These are phyloP conservation scores for Cercospora sesami DNA, from an alignment of 2,329 filamentous ascomycete genomes.

Conservation along the genomic window DNA sequence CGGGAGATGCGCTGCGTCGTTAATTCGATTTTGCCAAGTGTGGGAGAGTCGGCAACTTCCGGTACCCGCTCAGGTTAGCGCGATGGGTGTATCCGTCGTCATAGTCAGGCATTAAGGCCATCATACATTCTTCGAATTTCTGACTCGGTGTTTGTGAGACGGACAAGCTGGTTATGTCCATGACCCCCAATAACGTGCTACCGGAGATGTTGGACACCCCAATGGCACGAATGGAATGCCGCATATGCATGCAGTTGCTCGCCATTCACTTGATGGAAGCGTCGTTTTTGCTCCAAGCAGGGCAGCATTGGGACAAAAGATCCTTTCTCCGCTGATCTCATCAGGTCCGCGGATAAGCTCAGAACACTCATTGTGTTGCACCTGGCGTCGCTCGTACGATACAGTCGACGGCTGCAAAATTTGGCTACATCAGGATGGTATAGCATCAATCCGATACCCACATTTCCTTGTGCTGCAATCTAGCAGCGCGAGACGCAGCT, in stretches of 20 bases:
- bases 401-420: not conserved
- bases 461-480: not conserved
- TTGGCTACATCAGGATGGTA: not conserved
- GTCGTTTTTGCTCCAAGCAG: not conserved
- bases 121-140: not conserved
- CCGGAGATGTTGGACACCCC: not conserved
- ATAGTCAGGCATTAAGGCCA: not conserved
- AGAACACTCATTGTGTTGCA: not conserved
- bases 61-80: not conserved
- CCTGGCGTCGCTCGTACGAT: not conserved
- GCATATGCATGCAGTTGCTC: not conserved
- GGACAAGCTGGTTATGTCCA: not conserved
- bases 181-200: not conserved
- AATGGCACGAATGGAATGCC: not conserved
- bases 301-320: not conserved
- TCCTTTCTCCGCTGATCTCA: not conserved
- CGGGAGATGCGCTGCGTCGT: slow-evolving; percentile 7
- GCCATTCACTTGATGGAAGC: not conserved
- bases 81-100: not conserved
- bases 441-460: not conserved
- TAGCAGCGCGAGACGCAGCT: not conserved
- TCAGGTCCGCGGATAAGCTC: not conserved
- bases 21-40: slow-evolving; percentile 10
- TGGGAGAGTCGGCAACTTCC: slow-evolving; percentile 8
- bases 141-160: not conserved